A percentile compares a stretch with the other conserved stretches of the same genome.
These are phyloP conservation scores for Solidago caesia DNA, from an alignment of 129 eudicot genomes.

Conservation along the genomic window DNA sequence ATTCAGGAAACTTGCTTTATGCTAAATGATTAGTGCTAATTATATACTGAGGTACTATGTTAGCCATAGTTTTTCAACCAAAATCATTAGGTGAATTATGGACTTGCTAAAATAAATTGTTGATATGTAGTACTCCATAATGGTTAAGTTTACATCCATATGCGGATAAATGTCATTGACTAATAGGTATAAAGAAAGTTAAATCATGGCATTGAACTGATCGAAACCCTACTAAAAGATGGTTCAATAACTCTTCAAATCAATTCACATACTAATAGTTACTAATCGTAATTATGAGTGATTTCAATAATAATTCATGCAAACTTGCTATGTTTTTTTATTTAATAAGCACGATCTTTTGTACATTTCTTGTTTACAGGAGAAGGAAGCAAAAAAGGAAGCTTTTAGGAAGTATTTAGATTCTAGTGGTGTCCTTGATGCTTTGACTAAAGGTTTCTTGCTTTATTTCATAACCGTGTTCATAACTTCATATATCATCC, in stretches of 20 bases:
- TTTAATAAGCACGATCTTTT: not conserved
- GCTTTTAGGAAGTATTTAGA: constrained; percentile 91
- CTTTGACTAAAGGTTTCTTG: constrained; percentile 78
- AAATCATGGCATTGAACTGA: not conserved
- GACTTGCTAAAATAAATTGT: too few relatives aligned
- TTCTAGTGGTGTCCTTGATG: constrained; percentile 87
- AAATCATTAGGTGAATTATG: too few relatives aligned
- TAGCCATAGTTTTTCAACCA: too few relatives aligned
- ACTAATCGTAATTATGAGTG: not conserved
- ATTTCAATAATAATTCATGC: not conserved
- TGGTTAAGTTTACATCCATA: too few relatives aligned
- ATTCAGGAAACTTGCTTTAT: too few relatives aligned
- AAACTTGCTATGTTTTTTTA: constrained; percentile 4
- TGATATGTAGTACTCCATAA: too few relatives aligned
- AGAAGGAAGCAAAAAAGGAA: constrained; percentile 91
- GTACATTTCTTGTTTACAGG: constrained; percentile 42
- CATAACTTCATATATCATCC: not conserved
- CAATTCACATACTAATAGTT: not conserved
- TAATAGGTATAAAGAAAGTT: too few relatives aligned
- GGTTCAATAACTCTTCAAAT: not conserved
- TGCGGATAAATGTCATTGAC: too few relatives aligned
- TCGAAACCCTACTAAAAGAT: not conserved
- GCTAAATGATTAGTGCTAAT: too few relatives aligned
- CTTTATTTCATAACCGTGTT: not conserved
- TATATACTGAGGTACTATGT: too few relatives aligned